phyloP scores from a whole-genome alignment of 1,284 basidiomycete genomes.

The Boletus albobrunnescens region DNA sequence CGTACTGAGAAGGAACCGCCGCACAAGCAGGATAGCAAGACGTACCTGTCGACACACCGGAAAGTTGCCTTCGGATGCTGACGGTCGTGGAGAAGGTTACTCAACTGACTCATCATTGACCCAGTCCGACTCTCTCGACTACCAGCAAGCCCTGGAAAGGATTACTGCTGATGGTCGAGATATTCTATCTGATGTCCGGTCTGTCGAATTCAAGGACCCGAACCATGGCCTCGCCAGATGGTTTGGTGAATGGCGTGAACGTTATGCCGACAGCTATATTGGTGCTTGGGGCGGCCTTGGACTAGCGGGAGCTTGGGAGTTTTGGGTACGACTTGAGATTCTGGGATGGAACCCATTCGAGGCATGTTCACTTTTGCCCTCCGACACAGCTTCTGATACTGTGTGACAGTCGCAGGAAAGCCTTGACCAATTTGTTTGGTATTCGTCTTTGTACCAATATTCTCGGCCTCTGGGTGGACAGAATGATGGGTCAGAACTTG shows the following conservation, averaged over 20 bases:
- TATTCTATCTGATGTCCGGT: conserved; percentile 80
- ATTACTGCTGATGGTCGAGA: conserved; percentile 51
- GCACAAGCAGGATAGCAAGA: conserved; percentile 50
- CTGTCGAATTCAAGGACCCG: conserved; percentile 83
- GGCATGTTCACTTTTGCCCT: conserved; percentile 41
- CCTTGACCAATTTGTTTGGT: conserved; percentile 84
- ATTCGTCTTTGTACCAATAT: conserved; percentile 72
- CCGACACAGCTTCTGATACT: conserved; percentile 6
- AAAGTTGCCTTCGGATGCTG: conserved; percentile 10
- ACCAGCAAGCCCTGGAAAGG: conserved; percentile 57
- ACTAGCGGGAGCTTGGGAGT: conserved; percentile 91
- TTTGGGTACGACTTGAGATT: conserved; percentile 87
- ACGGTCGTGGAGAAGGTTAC: conserved; percentile 72
- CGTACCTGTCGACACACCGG: conserved; percentile 41
- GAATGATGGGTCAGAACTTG: conserved; percentile 53
- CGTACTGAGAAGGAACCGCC: conserved; percentile 48
- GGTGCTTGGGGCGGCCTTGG: conserved; percentile 89
- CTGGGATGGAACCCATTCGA: conserved; percentile 85
- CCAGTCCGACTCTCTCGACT: conserved; percentile 66
- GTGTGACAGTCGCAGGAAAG: conserved; percentile 45
- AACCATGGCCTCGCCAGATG: conserved; percentile 63
- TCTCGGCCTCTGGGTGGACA: conserved; percentile 55
- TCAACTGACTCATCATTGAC: conserved; percentile 80
- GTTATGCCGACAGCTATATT: conserved; percentile 77
- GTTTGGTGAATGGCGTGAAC: conserved; percentile 78